Percentiles rank a stretch among this genome's conserved stretches.
Conservation (phyloP, 371 early-diverging fungal genomes). For the Circinella minor region DNA sequence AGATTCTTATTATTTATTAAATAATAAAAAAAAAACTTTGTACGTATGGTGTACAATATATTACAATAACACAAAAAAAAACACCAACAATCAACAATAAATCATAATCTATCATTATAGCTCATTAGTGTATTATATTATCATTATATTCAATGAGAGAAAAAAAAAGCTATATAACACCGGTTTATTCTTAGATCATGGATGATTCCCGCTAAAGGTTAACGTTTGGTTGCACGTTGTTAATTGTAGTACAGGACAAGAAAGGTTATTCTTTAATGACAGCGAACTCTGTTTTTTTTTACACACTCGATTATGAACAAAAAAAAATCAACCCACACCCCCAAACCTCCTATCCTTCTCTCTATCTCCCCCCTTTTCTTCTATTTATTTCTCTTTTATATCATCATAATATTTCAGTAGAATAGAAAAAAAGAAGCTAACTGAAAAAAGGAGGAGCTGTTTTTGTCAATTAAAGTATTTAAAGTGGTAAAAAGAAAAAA, state of each 20-base stretch:
- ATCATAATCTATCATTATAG: too few species aligned
- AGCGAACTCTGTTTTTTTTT: background rate
- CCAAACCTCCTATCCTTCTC: background rate
- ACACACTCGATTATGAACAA: too few species aligned
- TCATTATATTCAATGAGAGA: too few species aligned
- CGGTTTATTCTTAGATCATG: slow-evolving; percentile 16
- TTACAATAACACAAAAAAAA: too few species aligned
- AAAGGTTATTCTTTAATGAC: slow-evolving; percentile 6
- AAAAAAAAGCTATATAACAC: background rate
- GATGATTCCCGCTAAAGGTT: slow-evolving; percentile 23
- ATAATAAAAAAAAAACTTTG: too few species aligned
- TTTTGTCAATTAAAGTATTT: too few species aligned
- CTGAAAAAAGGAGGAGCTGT: background rate
- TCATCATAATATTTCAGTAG: background rate
- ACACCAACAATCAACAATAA: too few species aligned
- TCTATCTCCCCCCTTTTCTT: background rate
- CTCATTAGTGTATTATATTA: too few species aligned
- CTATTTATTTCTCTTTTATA: background rate
- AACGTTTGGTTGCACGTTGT: slow-evolving; percentile 14
- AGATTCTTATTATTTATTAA: too few species aligned
- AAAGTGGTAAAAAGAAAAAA: too few species aligned
- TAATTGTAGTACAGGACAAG: slow-evolving; percentile 5
- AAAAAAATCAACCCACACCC: background rate
- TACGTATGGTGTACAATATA: too few species aligned
- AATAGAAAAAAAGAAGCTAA: too few species aligned